These are phyloP conservation scores for Akanthomyces dipterigenus DNA, from an alignment of 2,329 filamentous ascomycete species.

Conservation along the genomic window DNA sequence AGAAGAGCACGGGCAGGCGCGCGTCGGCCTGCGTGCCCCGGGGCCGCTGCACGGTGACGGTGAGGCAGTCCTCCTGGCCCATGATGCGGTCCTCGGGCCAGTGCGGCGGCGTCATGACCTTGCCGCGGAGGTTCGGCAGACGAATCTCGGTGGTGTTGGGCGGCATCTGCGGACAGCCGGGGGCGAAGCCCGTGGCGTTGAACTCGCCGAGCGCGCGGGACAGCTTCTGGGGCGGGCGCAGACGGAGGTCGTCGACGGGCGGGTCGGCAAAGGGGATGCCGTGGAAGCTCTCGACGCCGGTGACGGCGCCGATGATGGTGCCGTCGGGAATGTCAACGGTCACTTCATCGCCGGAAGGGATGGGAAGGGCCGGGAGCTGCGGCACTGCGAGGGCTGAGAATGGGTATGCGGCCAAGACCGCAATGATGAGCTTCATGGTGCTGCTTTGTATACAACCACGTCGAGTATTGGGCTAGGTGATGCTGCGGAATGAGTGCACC, in stretches of 20 bases:
- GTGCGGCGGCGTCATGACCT: neutral
- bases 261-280: constrained; percentile 59
- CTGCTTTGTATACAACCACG: no score
- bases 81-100: constrained; percentile 17
- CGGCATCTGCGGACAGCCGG: constrained; percentile 52
- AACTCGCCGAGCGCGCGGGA: constrained; percentile 22
- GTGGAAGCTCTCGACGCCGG: constrained; percentile 35
- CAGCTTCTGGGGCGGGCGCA: constrained; percentile 52
- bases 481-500: no score
- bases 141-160: neutral
- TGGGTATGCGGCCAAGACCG: neutral
- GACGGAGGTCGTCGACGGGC: constrained; percentile 48
- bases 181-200: constrained; percentile 40
- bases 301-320: neutral
- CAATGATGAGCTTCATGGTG: no score
- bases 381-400: neutral
- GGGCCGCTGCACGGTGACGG: constrained; percentile 41
- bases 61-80: constrained; percentile 46
- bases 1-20: constrained; percentile 49
- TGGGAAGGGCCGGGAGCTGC: neutral
- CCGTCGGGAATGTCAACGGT: neutral
- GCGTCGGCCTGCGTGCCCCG: constrained; percentile 31
- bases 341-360: neutral
- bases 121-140: neutral
- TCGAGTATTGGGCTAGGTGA: no score